A percentile compares a stretch with the other conserved stretches of the same genome.
Evolutionary conservation across 768 basidiomycete species (phyloP).

Genomic region (Psilocybe cubensis): DNA sequence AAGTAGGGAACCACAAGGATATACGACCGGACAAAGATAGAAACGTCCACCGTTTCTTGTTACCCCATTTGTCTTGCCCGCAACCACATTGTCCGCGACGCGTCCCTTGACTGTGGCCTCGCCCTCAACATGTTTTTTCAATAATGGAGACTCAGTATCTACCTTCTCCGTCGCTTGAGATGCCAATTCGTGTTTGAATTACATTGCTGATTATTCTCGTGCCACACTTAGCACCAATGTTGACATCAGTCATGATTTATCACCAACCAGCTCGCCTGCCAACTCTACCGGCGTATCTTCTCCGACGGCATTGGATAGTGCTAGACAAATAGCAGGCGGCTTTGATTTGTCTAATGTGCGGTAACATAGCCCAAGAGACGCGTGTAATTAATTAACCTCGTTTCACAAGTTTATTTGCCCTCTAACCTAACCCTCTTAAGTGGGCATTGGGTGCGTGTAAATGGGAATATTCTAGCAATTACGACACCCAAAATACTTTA

Average conservation of each 20-base stretch:
- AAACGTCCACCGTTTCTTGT: neutral
- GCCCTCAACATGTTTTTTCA: neutral
- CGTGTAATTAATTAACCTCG: too few species aligned
- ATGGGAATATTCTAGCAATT: too few species aligned
- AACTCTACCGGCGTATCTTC: neutral
- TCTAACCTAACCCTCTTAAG: too few species aligned
- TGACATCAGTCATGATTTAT: neutral
- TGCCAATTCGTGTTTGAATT: too few species aligned
- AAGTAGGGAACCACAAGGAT: constrained; percentile 5
- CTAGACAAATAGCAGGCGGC: neutral
- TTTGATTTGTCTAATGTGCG: too few species aligned
- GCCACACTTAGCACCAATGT: too few species aligned
- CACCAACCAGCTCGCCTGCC: neutral
- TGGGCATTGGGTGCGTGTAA: too few species aligned
- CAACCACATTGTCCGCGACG: neutral
- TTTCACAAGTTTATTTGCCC: too few species aligned
- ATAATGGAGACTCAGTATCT: neutral
- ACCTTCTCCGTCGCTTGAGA: neutral
- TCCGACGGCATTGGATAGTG: neutral
- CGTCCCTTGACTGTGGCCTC: neutral
- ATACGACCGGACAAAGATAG: neutral
- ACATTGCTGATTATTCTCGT: neutral
- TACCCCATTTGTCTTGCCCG: constrained; percentile 3
- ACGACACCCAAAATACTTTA: too few species aligned
- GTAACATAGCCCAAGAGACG: too few species aligned